Percentiles rank a stretch among this genome's conserved stretches.
Conservation (phyloP, 2,329 filamentous ascomycete species). For the Amauroascus verrucosus region DNA sequence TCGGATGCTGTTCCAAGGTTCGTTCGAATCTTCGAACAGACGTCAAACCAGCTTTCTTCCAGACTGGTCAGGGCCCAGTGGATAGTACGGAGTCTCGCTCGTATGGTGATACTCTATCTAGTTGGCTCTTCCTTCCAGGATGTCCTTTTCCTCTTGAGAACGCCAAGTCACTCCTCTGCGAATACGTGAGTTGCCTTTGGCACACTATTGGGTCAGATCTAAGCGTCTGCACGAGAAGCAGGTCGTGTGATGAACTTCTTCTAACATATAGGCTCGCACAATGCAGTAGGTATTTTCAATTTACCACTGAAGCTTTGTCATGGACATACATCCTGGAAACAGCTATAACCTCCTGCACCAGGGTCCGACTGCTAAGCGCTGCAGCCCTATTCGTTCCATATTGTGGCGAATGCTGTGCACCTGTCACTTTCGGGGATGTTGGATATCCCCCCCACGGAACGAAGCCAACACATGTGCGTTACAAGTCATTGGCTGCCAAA, state of each 20-base stretch:
- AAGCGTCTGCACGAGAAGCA: background rate
- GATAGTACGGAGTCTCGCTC: background rate
- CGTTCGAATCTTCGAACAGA: constrained; percentile 12
- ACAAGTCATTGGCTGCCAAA: background rate
- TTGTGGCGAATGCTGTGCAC: background rate
- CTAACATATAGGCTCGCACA: no score
- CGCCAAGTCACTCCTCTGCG: background rate
- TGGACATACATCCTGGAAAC: no score
- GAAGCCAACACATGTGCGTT: background rate
- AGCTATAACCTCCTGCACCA: background rate
- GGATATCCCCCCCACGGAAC: background rate
- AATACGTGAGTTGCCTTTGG: background rate
- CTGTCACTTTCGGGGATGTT: background rate
- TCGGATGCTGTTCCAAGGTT: constrained; percentile 12
- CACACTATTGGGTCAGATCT: background rate
- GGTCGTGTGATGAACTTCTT: background rate
- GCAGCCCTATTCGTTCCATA: constrained; percentile 9
- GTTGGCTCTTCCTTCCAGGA: background rate
- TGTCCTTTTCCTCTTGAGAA: background rate
- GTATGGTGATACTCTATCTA: constrained; percentile 3
- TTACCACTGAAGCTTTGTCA: background rate
- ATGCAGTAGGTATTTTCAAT: no score
- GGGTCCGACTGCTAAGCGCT: background rate
- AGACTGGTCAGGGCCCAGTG: background rate
- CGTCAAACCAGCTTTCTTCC: constrained; percentile 6